Evolutionary conservation across 805 yeast genomes (phyloP), one percentile per base, ranked within the genome.

Genomic region (Yarrowia osloensis): DNA sequence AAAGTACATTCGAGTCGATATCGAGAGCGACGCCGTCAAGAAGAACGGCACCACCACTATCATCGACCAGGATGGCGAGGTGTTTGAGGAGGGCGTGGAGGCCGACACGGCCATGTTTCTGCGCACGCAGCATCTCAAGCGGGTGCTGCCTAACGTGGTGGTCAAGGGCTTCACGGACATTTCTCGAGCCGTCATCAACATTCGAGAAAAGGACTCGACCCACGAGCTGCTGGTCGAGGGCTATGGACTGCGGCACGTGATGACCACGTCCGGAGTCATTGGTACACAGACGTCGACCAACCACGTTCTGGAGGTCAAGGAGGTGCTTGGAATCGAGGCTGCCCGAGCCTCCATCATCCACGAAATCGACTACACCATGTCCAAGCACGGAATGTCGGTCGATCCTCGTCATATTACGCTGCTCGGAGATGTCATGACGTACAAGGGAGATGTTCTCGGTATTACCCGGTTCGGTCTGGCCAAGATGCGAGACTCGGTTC

Each of bases 351-450:
- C 97, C 72, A 95, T 95, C 76, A 89, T 95, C 75, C 87, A 87
- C 70, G 99, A 95, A 81, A 95, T 95, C 77, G 97, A 90, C 75
- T 92, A 92, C 76, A 95, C 99, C 67, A 95, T 95, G 99, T 88
- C 97, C 76, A 91, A 92, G 79, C 99, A 95, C 82, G 99, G 99
- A 79, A 95, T 95, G 99, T 91, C 97, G 77, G 98, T 95, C 61
- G 99, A 95, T 82, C 99, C 98, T 69, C 97, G 99, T 82, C 99
- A 95, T 78, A 93, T 96, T 77, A 98, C 95, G 80, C 81, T 95
- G 55, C 81, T 95, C 70, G 99, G 99, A 71, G 99, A 95, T 78
- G 98, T 95, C 61, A 95, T 95, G 99, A 91, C 98, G 0, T 95
- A 91, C 78, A 95, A 95, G 80, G 99, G 99, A 69, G 99, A 95